A percentile compares a stretch with the other conserved stretches of the same genome.
These are phyloP conservation scores for Ceratobasidium sp. DNA, from an alignment of 1,284 basidiomycete species.

Conservation along the genomic window DNA sequence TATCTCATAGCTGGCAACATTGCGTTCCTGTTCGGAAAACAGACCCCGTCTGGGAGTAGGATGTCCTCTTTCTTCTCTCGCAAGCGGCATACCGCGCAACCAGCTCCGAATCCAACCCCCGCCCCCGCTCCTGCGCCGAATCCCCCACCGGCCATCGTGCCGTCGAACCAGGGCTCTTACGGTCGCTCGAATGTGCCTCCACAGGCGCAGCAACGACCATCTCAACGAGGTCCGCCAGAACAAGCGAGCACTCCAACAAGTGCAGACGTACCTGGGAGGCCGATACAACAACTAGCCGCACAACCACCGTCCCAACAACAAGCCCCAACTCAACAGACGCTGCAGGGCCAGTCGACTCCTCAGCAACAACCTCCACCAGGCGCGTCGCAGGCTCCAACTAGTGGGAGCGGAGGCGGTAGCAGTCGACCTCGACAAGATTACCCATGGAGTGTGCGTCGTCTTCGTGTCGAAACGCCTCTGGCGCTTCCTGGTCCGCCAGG, in stretches of 20 bases:
- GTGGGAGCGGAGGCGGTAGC: background rate
- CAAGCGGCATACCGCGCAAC: constrained; percentile 67
- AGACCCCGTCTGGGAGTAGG: constrained; percentile 71
- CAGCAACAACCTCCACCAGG: constrained; percentile 50
- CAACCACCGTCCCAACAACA: constrained; percentile 26
- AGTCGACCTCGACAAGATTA: constrained; percentile 63
- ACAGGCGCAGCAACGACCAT: constrained; percentile 59
- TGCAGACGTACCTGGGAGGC: background rate
- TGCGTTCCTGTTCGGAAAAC: constrained; percentile 65
- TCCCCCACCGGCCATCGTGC: constrained; percentile 70
- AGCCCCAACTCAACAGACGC: constrained; percentile 34
- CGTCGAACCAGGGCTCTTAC: constrained; percentile 43
- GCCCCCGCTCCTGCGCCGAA: constrained; percentile 61
- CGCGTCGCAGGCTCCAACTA: constrained; percentile 50
- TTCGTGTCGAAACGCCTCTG: constrained; percentile 69
- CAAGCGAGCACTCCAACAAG: background rate
- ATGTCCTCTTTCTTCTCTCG: constrained; percentile 72
- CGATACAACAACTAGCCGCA: background rate
- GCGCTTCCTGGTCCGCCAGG: background rate
- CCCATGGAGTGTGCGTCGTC: constrained; percentile 68
- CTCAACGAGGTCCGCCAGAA: constrained; percentile 18
- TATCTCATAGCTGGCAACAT: constrained; percentile 51
- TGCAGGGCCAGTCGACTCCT: constrained; percentile 49
- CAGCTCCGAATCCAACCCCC: constrained; percentile 57
- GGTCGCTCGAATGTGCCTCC: constrained; percentile 20